Evolutionary conservation across 139 green algal species (phyloP), one percentile per base, ranked within the genome.

Genomic region (Picochlorum sp.): DNA sequence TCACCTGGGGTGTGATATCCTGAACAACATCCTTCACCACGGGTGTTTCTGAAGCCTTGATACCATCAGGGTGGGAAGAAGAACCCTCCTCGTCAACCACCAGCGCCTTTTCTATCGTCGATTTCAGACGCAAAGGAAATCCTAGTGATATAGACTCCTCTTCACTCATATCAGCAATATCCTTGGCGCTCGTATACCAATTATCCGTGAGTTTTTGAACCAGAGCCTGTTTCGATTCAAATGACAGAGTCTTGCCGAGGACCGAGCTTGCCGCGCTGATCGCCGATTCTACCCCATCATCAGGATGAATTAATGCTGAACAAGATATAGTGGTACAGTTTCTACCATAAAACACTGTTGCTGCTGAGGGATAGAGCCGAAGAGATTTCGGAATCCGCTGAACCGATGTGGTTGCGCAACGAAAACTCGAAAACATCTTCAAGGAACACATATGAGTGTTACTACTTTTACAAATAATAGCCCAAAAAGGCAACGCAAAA

Each of bases 161-260:
- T 28, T 74, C 61, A 13, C 60, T 60, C 32, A 83, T 56, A 4
- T 24, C 49, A 5, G 51, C 74, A n/a, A 81, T 20, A 41, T 79
- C 74, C 3, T 23, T 62, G 7, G 77, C 74, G 6, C 65, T 71
- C 0, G 4, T 14, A 24, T 66, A 82, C 74, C 77, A 82, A 21
- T 78, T 73, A 0, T 65, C 41, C 3, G 28, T 8, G 24, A 83
- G 56, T 0, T 46, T 61, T 5, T 65, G 46, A 6, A 64, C 56
- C n/a, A 66, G 30, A 3, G 9, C 41, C 1, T 18, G 57, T 32
- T 73, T 59, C 34, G 34, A 41, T 41, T 41, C 34, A 41, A 41
- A 41, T 13, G 34, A 41, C 34, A 41, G 56, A 34, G 16, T 21
- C 4, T 63, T 46, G 16, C 63, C 46, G 4, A 57, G 62, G 21